Evolutionary conservation across 1,284 basidiomycete species (phyloP).

Genomic region (Puccinia coronata): DNA sequence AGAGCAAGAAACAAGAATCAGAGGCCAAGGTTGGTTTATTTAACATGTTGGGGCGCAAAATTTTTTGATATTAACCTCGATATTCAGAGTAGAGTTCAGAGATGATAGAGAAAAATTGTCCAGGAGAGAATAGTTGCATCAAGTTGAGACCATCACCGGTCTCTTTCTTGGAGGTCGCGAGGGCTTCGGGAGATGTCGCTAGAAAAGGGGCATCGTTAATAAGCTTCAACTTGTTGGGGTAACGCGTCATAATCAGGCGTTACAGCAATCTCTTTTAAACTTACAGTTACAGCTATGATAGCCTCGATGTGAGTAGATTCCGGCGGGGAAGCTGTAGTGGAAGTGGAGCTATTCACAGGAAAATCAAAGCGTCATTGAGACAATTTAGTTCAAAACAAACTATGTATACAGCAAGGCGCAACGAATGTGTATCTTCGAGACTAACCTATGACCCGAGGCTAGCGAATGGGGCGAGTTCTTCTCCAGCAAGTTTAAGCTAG

Average conservation of each 20-base stretch:
- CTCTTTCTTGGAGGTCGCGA: constrained; percentile 3
- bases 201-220: background rate
- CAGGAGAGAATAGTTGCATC: background rate
- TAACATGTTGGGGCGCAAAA: background rate
- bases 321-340: background rate
- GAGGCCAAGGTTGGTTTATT: background rate
- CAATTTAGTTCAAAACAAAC: background rate
- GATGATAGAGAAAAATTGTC: background rate
- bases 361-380: too few relatives aligned
- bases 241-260: background rate
- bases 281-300: background rate
- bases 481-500: background rate
- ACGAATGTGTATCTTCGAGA: background rate
- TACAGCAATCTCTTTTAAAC: constrained; percentile 2
- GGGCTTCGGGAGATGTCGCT: background rate
- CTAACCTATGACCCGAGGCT: background rate
- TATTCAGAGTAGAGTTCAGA: too few relatives aligned
- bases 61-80: too few relatives aligned
- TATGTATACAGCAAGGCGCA: too few relatives aligned
- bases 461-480: background rate
- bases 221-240: background rate
- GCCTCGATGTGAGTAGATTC: background rate
- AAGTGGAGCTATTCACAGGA: background rate
- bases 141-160: background rate
- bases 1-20: background rate